A percentile compares a stretch with the other conserved stretches of the same genome.
Conservation (phyloP, 495 filamentous ascomycete genomes). For the Hypomontagnella submonticulosa region DNA sequence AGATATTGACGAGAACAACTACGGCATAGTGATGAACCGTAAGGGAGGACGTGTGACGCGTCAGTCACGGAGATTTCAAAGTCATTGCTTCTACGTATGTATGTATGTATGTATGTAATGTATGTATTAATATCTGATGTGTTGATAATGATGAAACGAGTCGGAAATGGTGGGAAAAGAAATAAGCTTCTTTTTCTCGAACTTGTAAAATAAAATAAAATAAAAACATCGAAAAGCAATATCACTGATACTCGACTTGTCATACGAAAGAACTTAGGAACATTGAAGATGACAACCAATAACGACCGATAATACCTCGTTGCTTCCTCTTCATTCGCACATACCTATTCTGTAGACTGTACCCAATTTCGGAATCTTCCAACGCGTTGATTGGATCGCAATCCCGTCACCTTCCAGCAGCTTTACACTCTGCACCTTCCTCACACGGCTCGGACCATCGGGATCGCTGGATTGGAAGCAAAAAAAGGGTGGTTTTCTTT, state of each 20-base stretch:
- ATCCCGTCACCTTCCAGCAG: slow-evolving; percentile 10
- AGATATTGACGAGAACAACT: slow-evolving; percentile 14
- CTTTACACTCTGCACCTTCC: slow-evolving; percentile 14
- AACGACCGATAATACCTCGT: neutral
- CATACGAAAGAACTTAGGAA: neutral
- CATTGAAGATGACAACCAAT: slow-evolving; percentile 8
- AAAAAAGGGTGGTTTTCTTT: slow-evolving; percentile 14
- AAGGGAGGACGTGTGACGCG: slow-evolving; percentile 33
- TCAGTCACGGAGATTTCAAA: slow-evolving; percentile 8
- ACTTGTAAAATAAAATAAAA: slow-evolving; percentile 22
- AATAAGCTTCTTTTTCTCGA: slow-evolving; percentile 40
- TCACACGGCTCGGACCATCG: slow-evolving; percentile 25
- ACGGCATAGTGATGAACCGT: slow-evolving; percentile 26
- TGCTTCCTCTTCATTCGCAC: slow-evolving; percentile 9
- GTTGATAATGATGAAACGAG: neutral
- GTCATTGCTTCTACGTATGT: slow-evolving; percentile 7
- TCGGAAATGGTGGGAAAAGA: slow-evolving; percentile 35
- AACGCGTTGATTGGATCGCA: slow-evolving; percentile 27
- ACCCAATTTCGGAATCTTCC: slow-evolving; percentile 28
- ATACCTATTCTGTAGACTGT: neutral
- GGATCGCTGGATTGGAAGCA: slow-evolving; percentile 10
- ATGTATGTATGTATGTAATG: neutral
- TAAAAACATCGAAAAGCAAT: slow-evolving; percentile 18
- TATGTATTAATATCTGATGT: neutral
- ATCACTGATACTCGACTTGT: slow-evolving; percentile 17